Percentiles rank a stretch among this genome's conserved stretches.
Evolutionary conservation across 192 early-diverging fungal species (phyloP).

Genomic region (Rhizoclosmatium globosum): DNA sequence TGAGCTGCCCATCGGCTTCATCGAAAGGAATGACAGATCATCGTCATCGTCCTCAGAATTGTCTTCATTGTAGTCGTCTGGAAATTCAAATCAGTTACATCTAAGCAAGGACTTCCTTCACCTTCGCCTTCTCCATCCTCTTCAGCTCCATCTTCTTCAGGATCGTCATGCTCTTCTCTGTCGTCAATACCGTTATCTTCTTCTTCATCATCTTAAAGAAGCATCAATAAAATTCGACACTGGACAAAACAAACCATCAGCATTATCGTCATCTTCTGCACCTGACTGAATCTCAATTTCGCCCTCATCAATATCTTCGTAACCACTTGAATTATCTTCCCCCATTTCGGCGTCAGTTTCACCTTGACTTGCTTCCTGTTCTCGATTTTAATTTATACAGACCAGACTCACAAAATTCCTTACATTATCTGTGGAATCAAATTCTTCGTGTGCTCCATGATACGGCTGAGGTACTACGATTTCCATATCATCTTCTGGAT

Average conservation of each 20-base stretch:
- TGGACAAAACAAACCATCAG: neutral
- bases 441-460: conserved; percentile 50
- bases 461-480: conserved; percentile 62
- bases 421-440: conserved; percentile 47
- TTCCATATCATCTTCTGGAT: conserved; percentile 68
- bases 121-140: conserved; percentile 58
- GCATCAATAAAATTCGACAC: neutral
- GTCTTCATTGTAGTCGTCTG: conserved; percentile 60
- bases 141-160: conserved; percentile 50
- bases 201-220: neutral
- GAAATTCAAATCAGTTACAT: conserved; percentile 60
- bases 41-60: conserved; percentile 57
- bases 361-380: conserved; percentile 54
- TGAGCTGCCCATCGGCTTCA: conserved; percentile 30
- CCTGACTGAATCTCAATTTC: conserved; percentile 68
- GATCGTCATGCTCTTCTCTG: conserved; percentile 62
- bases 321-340: conserved; percentile 48
- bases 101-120: conserved; percentile 39
- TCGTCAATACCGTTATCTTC: conserved; percentile 50
- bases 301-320: conserved; percentile 58
- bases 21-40: conserved; percentile 49
- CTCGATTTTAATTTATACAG: neutral
- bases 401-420: neutral
- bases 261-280: conserved; percentile 45
- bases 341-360: conserved; percentile 54